Conservation (phyloP, 1,139 yeast genomes). For the Diutina pseudorugosa region DNA sequence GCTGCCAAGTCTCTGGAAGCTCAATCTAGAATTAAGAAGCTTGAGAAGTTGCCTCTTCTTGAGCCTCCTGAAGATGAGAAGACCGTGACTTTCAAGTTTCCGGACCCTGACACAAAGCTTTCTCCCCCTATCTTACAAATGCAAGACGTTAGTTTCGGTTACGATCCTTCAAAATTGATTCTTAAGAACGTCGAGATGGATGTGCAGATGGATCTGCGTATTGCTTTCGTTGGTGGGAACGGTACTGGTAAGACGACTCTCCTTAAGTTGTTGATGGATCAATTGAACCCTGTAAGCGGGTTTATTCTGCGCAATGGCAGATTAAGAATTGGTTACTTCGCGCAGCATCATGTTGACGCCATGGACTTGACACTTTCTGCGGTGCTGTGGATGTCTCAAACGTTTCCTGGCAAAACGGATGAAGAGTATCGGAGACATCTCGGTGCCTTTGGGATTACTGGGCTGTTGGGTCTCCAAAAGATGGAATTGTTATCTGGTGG, state of each 20-base stretch:
- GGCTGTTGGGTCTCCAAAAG: slow-evolving; percentile 83
- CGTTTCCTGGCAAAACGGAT: slow-evolving; percentile 87
- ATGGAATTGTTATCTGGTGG: slow-evolving; percentile 92
- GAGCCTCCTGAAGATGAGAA: slow-evolving; percentile 95
- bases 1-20: slow-evolving; percentile 98
- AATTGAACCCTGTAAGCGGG: slow-evolving; percentile 61
- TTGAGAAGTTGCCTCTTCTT: slow-evolving; percentile 83
- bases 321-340: slow-evolving; percentile 89
- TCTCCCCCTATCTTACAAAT: slow-evolving; percentile 92
- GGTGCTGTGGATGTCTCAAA: slow-evolving; percentile 85
- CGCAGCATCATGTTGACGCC: slow-evolving; percentile 99
- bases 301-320: slow-evolving; percentile 71
- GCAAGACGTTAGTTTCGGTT: slow-evolving; percentile 80
- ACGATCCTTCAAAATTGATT: slow-evolving; percentile 47
- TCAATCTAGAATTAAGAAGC: slow-evolving; percentile 90
- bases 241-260: slow-evolving; percentile 98
- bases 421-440: slow-evolving; percentile 95
- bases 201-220: slow-evolving; percentile 86
- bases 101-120: slow-evolving; percentile 74
- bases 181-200: slow-evolving; percentile 75
- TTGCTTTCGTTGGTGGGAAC: slow-evolving; percentile 96
- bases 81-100: slow-evolving; percentile 75
- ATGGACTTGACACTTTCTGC: slow-evolving; percentile 87
- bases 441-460: slow-evolving; percentile 96
- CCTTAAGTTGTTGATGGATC: slow-evolving; percentile 74